Evolutionary conservation across 2,329 filamentous ascomycete species (phyloP).

Genomic region (Ophiocordyceps camponoti-leonardi): DNA sequence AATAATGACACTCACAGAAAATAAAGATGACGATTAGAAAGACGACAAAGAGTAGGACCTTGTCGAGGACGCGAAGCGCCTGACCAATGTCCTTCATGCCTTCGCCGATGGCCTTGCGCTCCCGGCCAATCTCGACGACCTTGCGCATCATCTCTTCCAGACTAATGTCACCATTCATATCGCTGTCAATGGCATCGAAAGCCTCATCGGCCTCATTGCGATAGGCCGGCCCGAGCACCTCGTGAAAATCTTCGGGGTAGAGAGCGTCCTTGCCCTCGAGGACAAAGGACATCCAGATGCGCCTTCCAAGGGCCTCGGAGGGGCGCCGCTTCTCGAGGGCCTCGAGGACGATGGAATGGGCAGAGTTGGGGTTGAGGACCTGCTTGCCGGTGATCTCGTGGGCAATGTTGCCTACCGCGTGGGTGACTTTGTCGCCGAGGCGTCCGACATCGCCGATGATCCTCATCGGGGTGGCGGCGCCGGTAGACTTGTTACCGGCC

Average conservation of each 20-base stretch:
- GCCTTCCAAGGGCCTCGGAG: conserved; percentile 80
- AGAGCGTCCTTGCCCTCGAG: conserved; percentile 73
- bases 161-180: conserved; percentile 85
- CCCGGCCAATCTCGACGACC: conserved; percentile 65
- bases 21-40: conserved; percentile 68
- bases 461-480: conserved; percentile 59
- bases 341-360: conserved; percentile 77
- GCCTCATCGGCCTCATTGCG: conserved; percentile 70
- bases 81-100: conserved; percentile 98
- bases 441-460: conserved; percentile 64
- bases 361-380: conserved; percentile 81
- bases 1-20: conserved; percentile 39
- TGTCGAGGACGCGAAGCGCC: conserved; percentile 80
- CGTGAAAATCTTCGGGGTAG: conserved; percentile 63
- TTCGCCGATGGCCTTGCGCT: conserved; percentile 73
- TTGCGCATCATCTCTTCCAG: conserved; percentile 90
- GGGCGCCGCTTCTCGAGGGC: conserved; percentile 72
- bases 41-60: conserved; percentile 66
- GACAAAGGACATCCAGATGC: conserved; percentile 97
- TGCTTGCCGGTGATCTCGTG: conserved; percentile 92
- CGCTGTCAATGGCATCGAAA: conserved; percentile 65
- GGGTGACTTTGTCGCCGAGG: conserved; percentile 84
- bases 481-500: conserved; percentile 28
- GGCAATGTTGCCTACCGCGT: conserved; percentile 81
- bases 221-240: conserved; percentile 66